Base-by-base conservation (phyloP, 1,139 yeast genomes). In the Suhomyces yuchorum region DNA sequence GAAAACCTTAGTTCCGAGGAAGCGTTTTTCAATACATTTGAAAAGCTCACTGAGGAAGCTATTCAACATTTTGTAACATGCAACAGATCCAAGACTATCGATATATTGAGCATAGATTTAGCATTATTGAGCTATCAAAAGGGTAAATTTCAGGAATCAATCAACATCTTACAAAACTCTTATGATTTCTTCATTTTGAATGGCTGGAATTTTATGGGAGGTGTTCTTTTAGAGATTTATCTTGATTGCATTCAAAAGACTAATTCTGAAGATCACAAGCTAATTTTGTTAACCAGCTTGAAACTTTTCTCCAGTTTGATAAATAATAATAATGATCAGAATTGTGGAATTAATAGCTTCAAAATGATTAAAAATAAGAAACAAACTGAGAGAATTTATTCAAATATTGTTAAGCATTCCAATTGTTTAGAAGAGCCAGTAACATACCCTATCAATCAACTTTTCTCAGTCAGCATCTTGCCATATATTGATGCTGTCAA, bases 151-250 rank as follows among this genome's bases (percentile, higher is more conserved):
- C 73, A 75, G 36, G 78, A 78, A 40, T 87, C 96, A 1, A 77
- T 84, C 9, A 68, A 77, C 12, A 80, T 87, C 8, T 69, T 92
- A 8, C 81, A 82, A 41, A 80, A 83, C 19, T 82, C 95, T 2
- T 89, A 88, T 42, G 82, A 80, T 37, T 81, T 82, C 50, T 90
- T 86, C 58, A 74, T 80, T 15, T 64, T 76, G 23, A 80, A 85
- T 48, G 90, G 91, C 1, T 91, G 97, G 97, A 79, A 78, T 49
- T 70, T 73, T 37, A 80, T 91, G 61, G 90, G 96, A 0, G 78
- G 84, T 1, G 68, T 79, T 17, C 65, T 92, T 17, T 69, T 88
- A 37, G 82, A 82, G 54, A 71, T 85, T 0, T 90, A 86, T 59
- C 76, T 88, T 32, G 81, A 82, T 40, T 89, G 96, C 57, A 70